These are phyloP conservation scores for Stereum hirsutum DNA, from an alignment of 1,284 basidiomycete genomes.

Conservation along the genomic window DNA sequence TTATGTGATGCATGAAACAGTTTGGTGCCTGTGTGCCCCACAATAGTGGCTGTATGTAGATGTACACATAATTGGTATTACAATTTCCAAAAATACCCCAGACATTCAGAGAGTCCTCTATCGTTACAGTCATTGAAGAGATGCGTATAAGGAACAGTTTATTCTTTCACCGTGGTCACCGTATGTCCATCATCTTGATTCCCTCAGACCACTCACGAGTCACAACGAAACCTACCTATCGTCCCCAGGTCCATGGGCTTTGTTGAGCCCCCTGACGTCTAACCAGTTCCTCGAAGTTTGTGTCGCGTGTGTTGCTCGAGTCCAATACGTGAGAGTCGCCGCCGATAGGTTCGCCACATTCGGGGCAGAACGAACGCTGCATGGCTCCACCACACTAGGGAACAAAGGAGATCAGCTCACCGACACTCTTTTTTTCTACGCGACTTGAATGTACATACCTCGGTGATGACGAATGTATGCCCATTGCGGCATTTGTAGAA, in stretches of 20 bases:
- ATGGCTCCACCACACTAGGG: conserved; percentile 50
- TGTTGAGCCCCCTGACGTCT: not conserved
- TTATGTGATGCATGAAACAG: too few relatives aligned
- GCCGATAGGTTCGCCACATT: conserved; percentile 44
- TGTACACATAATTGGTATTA: too few relatives aligned
- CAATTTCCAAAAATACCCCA: too few relatives aligned
- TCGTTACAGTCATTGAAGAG: too few relatives aligned
- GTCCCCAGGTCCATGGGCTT: conserved; percentile 5
- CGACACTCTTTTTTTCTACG: not conserved
- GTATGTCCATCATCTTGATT: too few relatives aligned
- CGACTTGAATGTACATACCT: conserved; percentile 12
- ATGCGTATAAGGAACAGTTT: too few relatives aligned
- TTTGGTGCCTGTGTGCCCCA: too few relatives aligned
- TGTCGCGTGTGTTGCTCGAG: conserved; percentile 29
- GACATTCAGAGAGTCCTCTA: too few relatives aligned
- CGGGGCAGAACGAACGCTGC: conserved; percentile 34
- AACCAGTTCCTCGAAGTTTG: conserved; percentile 30
- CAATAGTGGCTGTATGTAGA: too few relatives aligned
- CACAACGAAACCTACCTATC: too few relatives aligned
- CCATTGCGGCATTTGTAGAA: conserved; percentile 21
- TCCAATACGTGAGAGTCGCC: conserved; percentile 31
- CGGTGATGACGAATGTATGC: conserved; percentile 17
- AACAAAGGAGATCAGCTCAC: not conserved
- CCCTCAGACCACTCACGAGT: too few relatives aligned
- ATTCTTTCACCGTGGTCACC: too few relatives aligned